These are phyloP conservation scores for Ophiocordyceps polyrhachis-furcata DNA, from an alignment of 2,329 filamentous ascomycete species.

Conservation along the genomic window DNA sequence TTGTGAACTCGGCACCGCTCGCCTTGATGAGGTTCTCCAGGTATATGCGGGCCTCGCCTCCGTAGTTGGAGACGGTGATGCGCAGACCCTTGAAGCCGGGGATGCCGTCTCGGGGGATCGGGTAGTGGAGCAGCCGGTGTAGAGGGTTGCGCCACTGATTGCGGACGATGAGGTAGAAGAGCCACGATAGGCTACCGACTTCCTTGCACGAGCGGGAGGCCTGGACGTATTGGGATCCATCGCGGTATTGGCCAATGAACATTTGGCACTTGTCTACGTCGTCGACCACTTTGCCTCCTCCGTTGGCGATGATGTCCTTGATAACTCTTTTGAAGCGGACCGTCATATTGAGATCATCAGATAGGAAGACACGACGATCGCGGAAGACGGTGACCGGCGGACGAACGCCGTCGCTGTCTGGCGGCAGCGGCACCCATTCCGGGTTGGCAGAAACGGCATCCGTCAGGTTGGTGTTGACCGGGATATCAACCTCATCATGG, in stretches of 20 bases:
- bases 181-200: slow-evolving; percentile 83
- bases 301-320: slow-evolving; percentile 47
- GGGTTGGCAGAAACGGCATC: slow-evolving; percentile 42
- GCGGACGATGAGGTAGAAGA: slow-evolving; percentile 78
- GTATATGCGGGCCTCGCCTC: slow-evolving; percentile 82
- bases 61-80: slow-evolving; percentile 92
- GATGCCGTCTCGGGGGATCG: slow-evolving; percentile 57
- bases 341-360: slow-evolving; percentile 53
- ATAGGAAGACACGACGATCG: slow-evolving; percentile 60
- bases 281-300: slow-evolving; percentile 51
- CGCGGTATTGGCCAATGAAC: slow-evolving; percentile 73
- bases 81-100: slow-evolving; percentile 57
- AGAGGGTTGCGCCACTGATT: slow-evolving; percentile 80
- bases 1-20: slow-evolving; percentile 75
- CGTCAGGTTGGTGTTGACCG: slow-evolving; percentile 39
- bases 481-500: slow-evolving; percentile 36
- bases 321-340: slow-evolving; percentile 48
- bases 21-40: slow-evolving; percentile 80
- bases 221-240: slow-evolving; percentile 56
- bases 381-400: slow-evolving; percentile 56
- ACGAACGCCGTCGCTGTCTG: slow-evolving; percentile 21
- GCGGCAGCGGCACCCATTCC: slow-evolving; percentile 22
- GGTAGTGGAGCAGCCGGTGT: slow-evolving; percentile 74
- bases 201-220: slow-evolving; percentile 64
- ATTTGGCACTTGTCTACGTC: slow-evolving; percentile 56